A percentile compares a stretch with the other conserved stretches of the same genome.
Evolutionary conservation across 805 yeast species (phyloP).

Genomic region (Candida argentea): DNA sequence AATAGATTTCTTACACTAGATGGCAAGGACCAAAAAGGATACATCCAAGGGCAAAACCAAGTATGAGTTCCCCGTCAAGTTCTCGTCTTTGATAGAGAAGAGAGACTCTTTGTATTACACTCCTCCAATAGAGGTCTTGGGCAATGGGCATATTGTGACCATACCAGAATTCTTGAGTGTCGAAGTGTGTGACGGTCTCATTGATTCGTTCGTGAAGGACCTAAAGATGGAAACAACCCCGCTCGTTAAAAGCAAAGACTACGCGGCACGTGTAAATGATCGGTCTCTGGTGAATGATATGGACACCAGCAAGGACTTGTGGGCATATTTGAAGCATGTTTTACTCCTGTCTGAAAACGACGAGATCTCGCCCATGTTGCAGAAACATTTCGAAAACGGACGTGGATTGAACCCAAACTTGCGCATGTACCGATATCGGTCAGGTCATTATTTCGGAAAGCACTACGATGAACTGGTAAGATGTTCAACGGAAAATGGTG

Average conservation of each 20-base stretch:
- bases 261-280: slow-evolving; percentile 52
- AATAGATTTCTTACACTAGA: no score
- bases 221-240: slow-evolving; percentile 38
- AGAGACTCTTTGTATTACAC: slow-evolving; percentile 8
- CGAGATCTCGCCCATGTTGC: slow-evolving; percentile 16
- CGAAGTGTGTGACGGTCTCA: slow-evolving; percentile 30
- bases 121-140: slow-evolving; percentile 13
- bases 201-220: slow-evolving; percentile 18
- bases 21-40: not conserved
- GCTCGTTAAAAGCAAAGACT: slow-evolving; percentile 35
- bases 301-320: slow-evolving; percentile 26
- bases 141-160: slow-evolving; percentile 29
- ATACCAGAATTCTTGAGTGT: slow-evolving; percentile 28
- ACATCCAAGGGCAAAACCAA: slow-evolving; percentile 1
- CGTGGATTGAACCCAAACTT: slow-evolving; percentile 46
- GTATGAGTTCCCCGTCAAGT: slow-evolving; percentile 11
- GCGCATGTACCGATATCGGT: slow-evolving; percentile 42
- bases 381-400: slow-evolving; percentile 25
- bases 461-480: slow-evolving; percentile 52
- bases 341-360: slow-evolving; percentile 18
- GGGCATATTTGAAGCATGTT: slow-evolving; percentile 30
- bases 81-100: slow-evolving; percentile 6
- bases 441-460: slow-evolving; percentile 50
- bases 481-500: slow-evolving; percentile 16
- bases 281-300: slow-evolving; percentile 33